A percentile compares a stretch with the other conserved stretches of the same genome.
Evolutionary conservation across 1,284 basidiomycete species (phyloP).

Genomic region (Moesziomyces antarcticus): DNA sequence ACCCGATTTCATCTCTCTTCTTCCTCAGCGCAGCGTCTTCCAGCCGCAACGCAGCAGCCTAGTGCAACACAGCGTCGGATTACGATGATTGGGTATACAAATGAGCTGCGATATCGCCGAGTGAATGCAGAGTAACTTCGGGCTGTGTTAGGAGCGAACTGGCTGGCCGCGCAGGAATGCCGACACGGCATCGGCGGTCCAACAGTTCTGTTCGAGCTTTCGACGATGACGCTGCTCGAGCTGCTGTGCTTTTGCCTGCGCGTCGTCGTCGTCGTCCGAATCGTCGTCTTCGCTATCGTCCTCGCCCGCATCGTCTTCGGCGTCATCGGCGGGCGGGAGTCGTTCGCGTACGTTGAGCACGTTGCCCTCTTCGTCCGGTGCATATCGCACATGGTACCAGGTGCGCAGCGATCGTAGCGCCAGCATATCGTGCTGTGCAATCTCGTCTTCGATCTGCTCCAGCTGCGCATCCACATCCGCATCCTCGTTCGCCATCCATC

Average conservation of each 20-base stretch:
- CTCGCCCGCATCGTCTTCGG: slow-evolving; percentile 34
- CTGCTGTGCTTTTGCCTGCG: slow-evolving; percentile 8
- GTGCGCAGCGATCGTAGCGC: slow-evolving; percentile 45
- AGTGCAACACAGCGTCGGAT: neutral
- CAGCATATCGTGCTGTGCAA: slow-evolving; percentile 45
- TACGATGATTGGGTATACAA: slow-evolving; percentile 4
- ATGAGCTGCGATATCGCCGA: neutral
- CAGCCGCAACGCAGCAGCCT: no score
- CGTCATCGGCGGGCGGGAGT: slow-evolving; percentile 27
- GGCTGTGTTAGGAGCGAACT: slow-evolving; percentile 1
- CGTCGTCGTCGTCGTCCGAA: slow-evolving; percentile 33
- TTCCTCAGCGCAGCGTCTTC: no score
- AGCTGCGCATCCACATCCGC: slow-evolving; percentile 22
- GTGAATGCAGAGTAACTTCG: neutral
- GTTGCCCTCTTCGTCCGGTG: slow-evolving; percentile 55
- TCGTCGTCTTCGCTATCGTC: slow-evolving; percentile 39
- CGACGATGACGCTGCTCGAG: slow-evolving; percentile 20
- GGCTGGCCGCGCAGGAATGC: slow-evolving; percentile 37
- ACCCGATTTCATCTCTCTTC: no score
- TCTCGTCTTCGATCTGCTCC: slow-evolving; percentile 34
- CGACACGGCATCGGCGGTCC: slow-evolving; percentile 32
- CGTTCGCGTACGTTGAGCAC: slow-evolving; percentile 49
- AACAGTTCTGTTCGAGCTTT: slow-evolving; percentile 26
- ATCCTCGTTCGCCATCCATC: neutral
- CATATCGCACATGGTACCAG: slow-evolving; percentile 56